These are phyloP conservation scores for Leptodontidium sp. DNA, from an alignment of 2,329 filamentous ascomycete species.

Conservation along the genomic window DNA sequence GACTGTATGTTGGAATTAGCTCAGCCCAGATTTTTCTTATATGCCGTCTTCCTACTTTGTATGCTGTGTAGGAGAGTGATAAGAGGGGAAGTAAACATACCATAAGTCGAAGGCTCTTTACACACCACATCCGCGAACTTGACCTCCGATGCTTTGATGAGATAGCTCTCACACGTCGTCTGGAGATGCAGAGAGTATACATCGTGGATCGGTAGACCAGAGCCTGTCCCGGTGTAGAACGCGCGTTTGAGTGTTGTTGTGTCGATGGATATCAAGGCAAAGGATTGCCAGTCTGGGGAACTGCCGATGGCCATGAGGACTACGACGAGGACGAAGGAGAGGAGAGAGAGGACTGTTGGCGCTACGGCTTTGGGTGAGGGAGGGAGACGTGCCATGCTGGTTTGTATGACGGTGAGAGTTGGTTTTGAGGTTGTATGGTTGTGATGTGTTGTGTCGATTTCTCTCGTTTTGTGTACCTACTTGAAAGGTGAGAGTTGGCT, in stretches of 20 bases:
- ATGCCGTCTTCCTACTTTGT: background rate
- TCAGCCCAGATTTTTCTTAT: background rate
- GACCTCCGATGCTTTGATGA: background rate
- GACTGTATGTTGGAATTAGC: background rate
- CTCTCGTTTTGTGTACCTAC: background rate
- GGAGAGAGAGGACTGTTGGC: slow-evolving; percentile 13
- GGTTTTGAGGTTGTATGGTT: background rate
- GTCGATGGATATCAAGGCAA: slow-evolving; percentile 25
- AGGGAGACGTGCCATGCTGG: background rate
- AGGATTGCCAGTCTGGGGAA: slow-evolving; percentile 14
- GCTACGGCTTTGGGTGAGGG: background rate
- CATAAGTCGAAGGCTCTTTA: background rate
- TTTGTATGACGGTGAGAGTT: background rate
- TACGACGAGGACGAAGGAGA: slow-evolving; percentile 14
- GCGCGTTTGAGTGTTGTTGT: slow-evolving; percentile 8
- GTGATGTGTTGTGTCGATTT: too few relatives aligned
- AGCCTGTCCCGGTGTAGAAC: background rate
- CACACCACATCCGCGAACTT: background rate
- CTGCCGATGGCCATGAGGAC: slow-evolving; percentile 20
- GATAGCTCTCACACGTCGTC: slow-evolving; percentile 24
- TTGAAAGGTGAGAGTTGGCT: background rate
- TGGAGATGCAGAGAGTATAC: slow-evolving; percentile 24
- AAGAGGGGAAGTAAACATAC: background rate
- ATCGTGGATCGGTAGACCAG: slow-evolving; percentile 26
- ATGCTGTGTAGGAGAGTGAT: background rate